Conservation (phyloP, 2,329 filamentous ascomycete species). For the Fusarium proliferatum region DNA sequence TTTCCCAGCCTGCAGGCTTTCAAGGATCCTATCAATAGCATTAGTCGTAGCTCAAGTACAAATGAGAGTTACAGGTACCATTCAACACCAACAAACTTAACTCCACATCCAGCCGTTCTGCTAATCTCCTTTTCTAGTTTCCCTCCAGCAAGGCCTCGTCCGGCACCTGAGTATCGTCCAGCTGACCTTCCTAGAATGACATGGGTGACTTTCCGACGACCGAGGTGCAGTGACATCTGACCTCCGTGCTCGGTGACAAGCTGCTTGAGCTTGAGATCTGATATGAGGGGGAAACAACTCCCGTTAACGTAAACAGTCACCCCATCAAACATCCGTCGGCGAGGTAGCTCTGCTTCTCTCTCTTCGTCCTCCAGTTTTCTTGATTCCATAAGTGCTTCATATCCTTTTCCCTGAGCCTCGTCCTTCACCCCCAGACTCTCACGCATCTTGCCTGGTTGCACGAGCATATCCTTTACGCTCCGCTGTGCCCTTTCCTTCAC, state of each 20-base stretch:
- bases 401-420: conserved; percentile 14
- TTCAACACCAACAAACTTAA: conserved; percentile 84
- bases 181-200: conserved; percentile 79
- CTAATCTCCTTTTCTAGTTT: conserved; percentile 87
- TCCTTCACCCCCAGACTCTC: conserved; percentile 27
- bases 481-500: conserved; percentile 52
- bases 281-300: conserved; percentile 82
- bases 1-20: conserved; percentile 81
- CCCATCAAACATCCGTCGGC: conserved; percentile 71
- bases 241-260: conserved; percentile 81
- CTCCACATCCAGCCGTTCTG: conserved; percentile 71
- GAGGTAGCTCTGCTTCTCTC: conserved; percentile 50
- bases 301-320: conserved; percentile 88
- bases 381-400: conserved; percentile 42
- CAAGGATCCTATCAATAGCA: conserved; percentile 72
- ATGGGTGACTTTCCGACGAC: conserved; percentile 81
- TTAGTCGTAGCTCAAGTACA: background rate
- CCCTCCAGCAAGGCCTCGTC: conserved; percentile 78
- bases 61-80: conserved; percentile 64
- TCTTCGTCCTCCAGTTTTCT: conserved; percentile 62
- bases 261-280: conserved; percentile 87
- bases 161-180: conserved; percentile 62
- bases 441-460: conserved; percentile 58
- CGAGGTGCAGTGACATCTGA: conserved; percentile 75
- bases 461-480: conserved; percentile 67